phyloP scores from a whole-genome alignment of 441 rosid species.

The Erodium chrysanthum region DNA sequence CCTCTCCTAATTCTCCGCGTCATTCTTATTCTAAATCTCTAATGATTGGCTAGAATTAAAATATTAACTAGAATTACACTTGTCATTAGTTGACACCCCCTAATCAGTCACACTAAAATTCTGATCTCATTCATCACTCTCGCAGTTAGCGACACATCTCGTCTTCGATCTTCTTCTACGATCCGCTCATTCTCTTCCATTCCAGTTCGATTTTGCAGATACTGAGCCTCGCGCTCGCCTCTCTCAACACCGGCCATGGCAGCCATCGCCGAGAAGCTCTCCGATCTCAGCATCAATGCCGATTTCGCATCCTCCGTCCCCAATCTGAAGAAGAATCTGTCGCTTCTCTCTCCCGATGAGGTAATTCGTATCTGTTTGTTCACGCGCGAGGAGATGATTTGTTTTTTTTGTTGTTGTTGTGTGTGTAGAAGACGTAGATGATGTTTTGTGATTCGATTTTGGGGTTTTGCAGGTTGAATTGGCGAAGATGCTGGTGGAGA shows the following conservation, averaged over 20 bases:
- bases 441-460: constrained; percentile 2
- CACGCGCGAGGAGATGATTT: neutral
- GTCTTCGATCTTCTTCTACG: neutral
- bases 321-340: constrained; percentile 48
- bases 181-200: neutral
- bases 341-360: constrained; percentile 49
- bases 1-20: no score
- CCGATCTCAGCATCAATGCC: constrained; percentile 28
- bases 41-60: no score
- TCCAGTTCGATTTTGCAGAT: neutral
- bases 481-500: constrained; percentile 60
- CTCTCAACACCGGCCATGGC: neutral
- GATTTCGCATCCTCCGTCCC: constrained; percentile 44
- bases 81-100: neutral
- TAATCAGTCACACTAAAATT: no score
- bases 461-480: constrained; percentile 46
- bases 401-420: no score
- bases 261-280: constrained; percentile 24
- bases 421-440: neutral
- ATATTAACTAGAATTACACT: neutral
- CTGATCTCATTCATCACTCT: neutral
- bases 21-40: no score
- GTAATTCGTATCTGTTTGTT: constrained; percentile 20
- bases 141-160: neutral
- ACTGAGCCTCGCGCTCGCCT: neutral